phyloP scores from a whole-genome alignment of 495 filamentous ascomycete genomes.

The Tuber aestivum region DNA sequence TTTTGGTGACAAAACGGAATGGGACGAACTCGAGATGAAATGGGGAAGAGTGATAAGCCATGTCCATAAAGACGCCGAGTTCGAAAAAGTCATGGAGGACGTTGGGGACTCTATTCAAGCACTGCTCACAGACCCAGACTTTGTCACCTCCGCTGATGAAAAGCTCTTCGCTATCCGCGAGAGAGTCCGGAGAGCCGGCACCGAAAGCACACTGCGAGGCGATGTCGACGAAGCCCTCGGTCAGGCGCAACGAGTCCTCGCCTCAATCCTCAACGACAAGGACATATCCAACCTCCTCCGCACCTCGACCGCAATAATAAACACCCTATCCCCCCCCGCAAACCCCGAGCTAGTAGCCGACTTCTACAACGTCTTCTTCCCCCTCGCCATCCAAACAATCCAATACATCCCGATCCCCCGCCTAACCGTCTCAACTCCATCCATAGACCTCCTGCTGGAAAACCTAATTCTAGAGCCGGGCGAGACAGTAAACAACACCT shows the following conservation, averaged over 20 bases:
- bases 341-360: constrained; percentile 71
- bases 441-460: constrained; percentile 78
- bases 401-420: constrained; percentile 86
- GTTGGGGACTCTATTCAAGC: constrained; percentile 67
- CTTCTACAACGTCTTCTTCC: constrained; percentile 68
- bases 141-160: constrained; percentile 64
- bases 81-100: constrained; percentile 68
- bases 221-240: constrained; percentile 68
- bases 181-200: constrained; percentile 46
- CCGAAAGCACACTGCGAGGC: constrained; percentile 59
- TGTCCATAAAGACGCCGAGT: constrained; percentile 70
- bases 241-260: constrained; percentile 62
- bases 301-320: constrained; percentile 59
- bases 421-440: constrained; percentile 73
- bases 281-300: constrained; percentile 61
- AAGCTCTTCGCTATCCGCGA: constrained; percentile 52
- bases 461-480: constrained; percentile 89
- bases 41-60: constrained; percentile 67
- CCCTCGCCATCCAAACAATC: constrained; percentile 64
- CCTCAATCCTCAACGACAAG: constrained; percentile 61
- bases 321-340: constrained; percentile 57
- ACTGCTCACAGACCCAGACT: constrained; percentile 78
- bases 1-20: constrained; percentile 68
- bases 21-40: constrained; percentile 63
- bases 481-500: constrained; percentile 72